These are phyloP conservation scores for Pseudocercospora crystallina DNA, from an alignment of 2,329 filamentous ascomycete genomes.

Conservation along the genomic window DNA sequence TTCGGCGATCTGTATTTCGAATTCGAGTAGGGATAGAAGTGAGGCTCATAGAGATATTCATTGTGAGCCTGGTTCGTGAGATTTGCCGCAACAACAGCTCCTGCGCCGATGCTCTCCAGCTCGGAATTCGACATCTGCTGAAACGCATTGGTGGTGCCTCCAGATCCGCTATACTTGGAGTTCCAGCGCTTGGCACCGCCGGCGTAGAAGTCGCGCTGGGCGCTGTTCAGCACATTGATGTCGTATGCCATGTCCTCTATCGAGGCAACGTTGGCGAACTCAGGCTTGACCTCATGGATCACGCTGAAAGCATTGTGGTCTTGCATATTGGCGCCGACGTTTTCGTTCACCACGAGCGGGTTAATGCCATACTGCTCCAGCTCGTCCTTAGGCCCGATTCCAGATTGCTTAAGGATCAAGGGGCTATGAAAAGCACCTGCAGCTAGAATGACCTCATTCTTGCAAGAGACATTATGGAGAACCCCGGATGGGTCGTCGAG, in stretches of 20 bases:
- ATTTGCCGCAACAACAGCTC: slow-evolving; percentile 11
- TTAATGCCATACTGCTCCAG: slow-evolving; percentile 55
- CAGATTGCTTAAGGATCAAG: slow-evolving; percentile 63
- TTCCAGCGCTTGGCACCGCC: slow-evolving; percentile 11
- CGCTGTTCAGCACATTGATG: slow-evolving; percentile 8
- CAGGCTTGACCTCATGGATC: slow-evolving; percentile 4
- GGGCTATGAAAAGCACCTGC: slow-evolving; percentile 62
- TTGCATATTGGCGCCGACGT: slow-evolving; percentile 64
- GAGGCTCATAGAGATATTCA: slow-evolving; percentile 19
- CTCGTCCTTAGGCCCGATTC: slow-evolving; percentile 58
- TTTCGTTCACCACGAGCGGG: slow-evolving; percentile 56
- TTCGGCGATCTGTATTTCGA: slow-evolving; percentile 11
- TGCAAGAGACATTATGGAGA: slow-evolving; percentile 20
- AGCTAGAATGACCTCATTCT: slow-evolving; percentile 47
- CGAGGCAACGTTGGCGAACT: not conserved
- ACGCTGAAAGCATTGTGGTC: not conserved
- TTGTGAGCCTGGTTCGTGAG: slow-evolving; percentile 17
- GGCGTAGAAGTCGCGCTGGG: slow-evolving; percentile 16
- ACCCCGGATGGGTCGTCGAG: slow-evolving; percentile 12
- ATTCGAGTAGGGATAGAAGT: slow-evolving; percentile 16
- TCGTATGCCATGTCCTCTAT: slow-evolving; percentile 10
- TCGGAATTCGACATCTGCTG: slow-evolving; percentile 17
- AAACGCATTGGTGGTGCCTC: slow-evolving; percentile 20
- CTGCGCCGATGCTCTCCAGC: slow-evolving; percentile 13
- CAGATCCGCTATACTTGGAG: slow-evolving; percentile 18